phyloP scores from a whole-genome alignment of 2,329 filamentous ascomycete species.

The Colletotrichum ledebouriae region DNA sequence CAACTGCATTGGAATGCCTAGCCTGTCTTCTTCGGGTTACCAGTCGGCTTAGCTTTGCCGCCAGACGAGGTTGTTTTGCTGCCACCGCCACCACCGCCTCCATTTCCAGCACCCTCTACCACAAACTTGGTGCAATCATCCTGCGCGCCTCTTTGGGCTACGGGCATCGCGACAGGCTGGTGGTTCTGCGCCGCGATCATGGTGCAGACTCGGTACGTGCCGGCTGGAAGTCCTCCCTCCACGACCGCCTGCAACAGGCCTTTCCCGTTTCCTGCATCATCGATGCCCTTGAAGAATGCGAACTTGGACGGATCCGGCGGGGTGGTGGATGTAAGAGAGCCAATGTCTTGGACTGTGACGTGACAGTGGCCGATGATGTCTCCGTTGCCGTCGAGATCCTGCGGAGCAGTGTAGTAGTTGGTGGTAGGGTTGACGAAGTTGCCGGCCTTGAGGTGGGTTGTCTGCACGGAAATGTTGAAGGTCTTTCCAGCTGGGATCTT shows the following conservation, averaged over 20 bases:
- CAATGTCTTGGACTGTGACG: constrained; percentile 65
- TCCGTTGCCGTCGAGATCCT: constrained; percentile 59
- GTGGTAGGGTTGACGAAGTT: constrained; percentile 66
- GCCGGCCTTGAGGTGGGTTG: constrained; percentile 63
- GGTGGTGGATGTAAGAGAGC: constrained; percentile 52
- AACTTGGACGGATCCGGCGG: constrained; percentile 57
- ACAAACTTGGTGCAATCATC: constrained; percentile 66
- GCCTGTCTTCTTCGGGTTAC: not conserved
- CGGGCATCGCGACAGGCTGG: constrained; percentile 70
- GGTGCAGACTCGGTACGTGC: constrained; percentile 65
- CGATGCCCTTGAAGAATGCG: constrained; percentile 71
- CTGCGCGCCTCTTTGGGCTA: constrained; percentile 66
- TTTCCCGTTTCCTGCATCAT: constrained; percentile 62
- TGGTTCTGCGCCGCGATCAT: constrained; percentile 65
- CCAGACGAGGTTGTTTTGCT: not conserved
- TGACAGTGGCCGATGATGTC: constrained; percentile 61
- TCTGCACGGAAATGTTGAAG: constrained; percentile 63
- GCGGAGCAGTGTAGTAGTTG: constrained; percentile 69
- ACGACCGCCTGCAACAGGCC: constrained; percentile 61
- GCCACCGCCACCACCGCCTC: not conserved
- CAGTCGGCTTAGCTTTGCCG: not conserved
- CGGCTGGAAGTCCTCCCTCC: constrained; percentile 59
- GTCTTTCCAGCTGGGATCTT: constrained; percentile 54
- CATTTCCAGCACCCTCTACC: constrained; percentile 47
- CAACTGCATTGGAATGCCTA: not conserved